Evolutionary conservation across 805 yeast species (phyloP), one percentile per base, ranked within the genome.

Genomic region (Cyberlindnera japonica): DNA sequence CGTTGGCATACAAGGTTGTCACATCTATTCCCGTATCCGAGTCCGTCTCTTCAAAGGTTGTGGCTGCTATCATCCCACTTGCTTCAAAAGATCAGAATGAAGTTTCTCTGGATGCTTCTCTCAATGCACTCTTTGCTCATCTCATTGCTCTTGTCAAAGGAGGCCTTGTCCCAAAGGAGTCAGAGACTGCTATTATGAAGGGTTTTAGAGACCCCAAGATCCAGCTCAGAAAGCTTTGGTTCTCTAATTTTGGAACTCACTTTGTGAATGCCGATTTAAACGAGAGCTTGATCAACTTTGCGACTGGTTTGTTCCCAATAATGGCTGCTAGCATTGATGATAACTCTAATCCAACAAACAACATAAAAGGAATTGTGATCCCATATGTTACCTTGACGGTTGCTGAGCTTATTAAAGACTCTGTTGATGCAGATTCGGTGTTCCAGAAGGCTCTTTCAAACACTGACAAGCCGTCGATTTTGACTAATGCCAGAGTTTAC

Each of bases 1-100:
- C 66, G 0, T 53, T 76, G 2, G 71, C 75, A 38, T 75, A 79
- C 2, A 59, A 63, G 13, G 59, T 75, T 3, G 56, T 88, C 11
- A 38, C 57, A 1, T 41, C 51, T n/a, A 38, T 67, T 13, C 64
- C 68, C 6, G 37, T 49, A 3, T 43, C 56, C 4, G 47, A 49
- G 11, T 47, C 59, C 3, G 54, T 63, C 5, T 67, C 76, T 2
- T 46, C 55, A 1, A 65, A 62, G 24, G 61, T 82, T 4, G 58
- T 74, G 2, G 53, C 62, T 1, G 68, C 63, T 0, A 54, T 87
- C 25, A 47, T 71, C 2, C 69, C 82, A 2, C 62, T 79, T n/a
- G 66, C 83, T 4, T 38, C 74, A 0, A 89, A 85, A 50, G 98
- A 91, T 53, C 75, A 79, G 33, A 86, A 88, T 51, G 98, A 91